Conservation (phyloP, 805 yeast species). For the Barnettozyma wickerhamii region DNA sequence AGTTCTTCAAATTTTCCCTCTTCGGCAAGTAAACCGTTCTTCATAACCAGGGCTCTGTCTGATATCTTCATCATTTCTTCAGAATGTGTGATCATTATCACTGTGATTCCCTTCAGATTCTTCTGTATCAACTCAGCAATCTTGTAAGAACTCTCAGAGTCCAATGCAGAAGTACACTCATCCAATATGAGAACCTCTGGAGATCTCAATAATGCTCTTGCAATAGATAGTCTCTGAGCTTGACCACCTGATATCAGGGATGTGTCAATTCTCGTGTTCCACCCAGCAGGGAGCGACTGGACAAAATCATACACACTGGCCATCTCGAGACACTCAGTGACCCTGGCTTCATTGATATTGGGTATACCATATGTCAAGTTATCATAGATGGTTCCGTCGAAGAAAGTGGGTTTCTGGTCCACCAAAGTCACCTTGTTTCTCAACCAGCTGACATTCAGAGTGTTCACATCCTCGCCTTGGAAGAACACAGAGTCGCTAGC, state of each 20-base stretch:
- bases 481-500: conserved; percentile 37
- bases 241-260: conserved; percentile 83
- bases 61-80: conserved; percentile 59
- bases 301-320: conserved; percentile 56
- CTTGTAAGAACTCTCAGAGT: conserved; percentile 49
- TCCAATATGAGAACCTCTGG: conserved; percentile 66
- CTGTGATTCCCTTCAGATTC: conserved; percentile 38
- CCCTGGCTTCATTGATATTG: conserved; percentile 31
- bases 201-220: conserved; percentile 67
- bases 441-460: conserved; percentile 42
- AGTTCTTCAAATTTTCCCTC: conserved; percentile 36
- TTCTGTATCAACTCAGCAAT: conserved; percentile 47
- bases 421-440: conserved; percentile 62
- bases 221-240: conserved; percentile 78
- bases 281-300: conserved; percentile 46
- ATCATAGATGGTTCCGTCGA: conserved; percentile 68
- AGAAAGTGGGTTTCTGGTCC: conserved; percentile 67
- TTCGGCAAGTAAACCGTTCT: conserved; percentile 45
- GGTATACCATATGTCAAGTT: conserved; percentile 62
- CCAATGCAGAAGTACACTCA: conserved; percentile 89
- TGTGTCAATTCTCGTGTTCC: conserved; percentile 54
- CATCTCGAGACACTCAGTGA: conserved; percentile 36
- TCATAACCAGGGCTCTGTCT: conserved; percentile 44
- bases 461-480: conserved; percentile 43
- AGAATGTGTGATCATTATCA: conserved; percentile 72